phyloP scores from a whole-genome alignment of 331 rosid species.

The Acacia pycnantha region DNA sequence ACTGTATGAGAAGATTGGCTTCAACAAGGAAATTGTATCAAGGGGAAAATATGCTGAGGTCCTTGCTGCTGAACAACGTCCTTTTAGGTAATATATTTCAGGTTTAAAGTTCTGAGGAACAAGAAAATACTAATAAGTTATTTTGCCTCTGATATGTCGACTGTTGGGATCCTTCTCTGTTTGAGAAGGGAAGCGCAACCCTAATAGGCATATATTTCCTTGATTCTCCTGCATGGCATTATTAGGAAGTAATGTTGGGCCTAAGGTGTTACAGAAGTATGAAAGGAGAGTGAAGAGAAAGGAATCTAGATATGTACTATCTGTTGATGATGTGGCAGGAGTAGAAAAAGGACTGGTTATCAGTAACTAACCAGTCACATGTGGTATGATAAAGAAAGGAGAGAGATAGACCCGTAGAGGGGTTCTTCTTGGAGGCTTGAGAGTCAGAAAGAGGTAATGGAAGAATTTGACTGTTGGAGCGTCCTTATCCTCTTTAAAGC shows the following conservation, averaged over 20 bases:
- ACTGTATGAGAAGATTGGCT: constrained; percentile 93
- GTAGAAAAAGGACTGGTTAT: not conserved
- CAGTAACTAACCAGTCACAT: not conserved
- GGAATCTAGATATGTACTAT: not conserved
- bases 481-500: not conserved
- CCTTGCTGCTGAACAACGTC: constrained; percentile 84
- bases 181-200: not conserved
- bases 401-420: not conserved
- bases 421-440: not conserved
- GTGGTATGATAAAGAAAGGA: not conserved
- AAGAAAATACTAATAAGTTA: not conserved
- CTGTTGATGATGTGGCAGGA: not conserved
- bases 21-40: constrained; percentile 87
- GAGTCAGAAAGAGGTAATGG: not conserved
- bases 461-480: not conserved
- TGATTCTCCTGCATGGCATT: not conserved
- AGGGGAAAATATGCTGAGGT: constrained; percentile 94
- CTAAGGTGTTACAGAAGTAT: not conserved
- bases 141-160: not conserved
- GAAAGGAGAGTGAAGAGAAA: not conserved
- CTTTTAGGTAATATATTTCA: constrained; percentile 64
- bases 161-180: not conserved
- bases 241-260: not conserved
- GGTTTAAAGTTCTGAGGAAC: not conserved
- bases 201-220: not conserved